Percentiles rank a stretch among this genome's conserved stretches.
phyloP scores from a whole-genome alignment of 805 yeast genomes.

The Metschnikowia lunata region DNA sequence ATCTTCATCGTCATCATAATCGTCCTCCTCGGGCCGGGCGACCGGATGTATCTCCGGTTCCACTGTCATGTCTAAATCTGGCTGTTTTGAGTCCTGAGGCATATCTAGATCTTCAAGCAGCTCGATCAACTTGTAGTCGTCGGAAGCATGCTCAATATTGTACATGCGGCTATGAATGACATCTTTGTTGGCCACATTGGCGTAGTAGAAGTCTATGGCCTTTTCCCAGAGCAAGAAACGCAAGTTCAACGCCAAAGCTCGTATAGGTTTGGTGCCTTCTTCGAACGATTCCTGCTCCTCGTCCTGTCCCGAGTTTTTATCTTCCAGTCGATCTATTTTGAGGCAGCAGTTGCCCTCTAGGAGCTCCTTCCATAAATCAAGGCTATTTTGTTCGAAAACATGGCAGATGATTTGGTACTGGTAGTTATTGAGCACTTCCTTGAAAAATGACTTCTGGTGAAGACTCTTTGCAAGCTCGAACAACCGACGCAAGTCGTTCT shows the following conservation, averaged over 20 bases:
- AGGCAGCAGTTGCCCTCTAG: conserved; percentile 37
- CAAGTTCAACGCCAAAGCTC: conserved; percentile 51
- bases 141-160: conserved; percentile 29
- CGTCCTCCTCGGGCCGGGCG: conserved; percentile 16
- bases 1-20: conserved; percentile 21
- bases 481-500: conserved; percentile 28
- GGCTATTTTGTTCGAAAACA: conserved; percentile 35
- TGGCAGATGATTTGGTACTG: conserved; percentile 49
- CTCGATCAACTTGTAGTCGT: conserved; percentile 35
- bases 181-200: conserved; percentile 9
- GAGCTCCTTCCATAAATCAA: conserved; percentile 44
- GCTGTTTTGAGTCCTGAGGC: too few species aligned
- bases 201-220: conserved; percentile 50
- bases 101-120: conserved; percentile 19
- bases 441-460: conserved; percentile 30
- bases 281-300: conserved; percentile 31
- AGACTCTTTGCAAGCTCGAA: conserved; percentile 34
- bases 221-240: conserved; percentile 71
- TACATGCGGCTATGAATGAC: conserved; percentile 8
- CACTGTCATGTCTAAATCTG: not conserved
- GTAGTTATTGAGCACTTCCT: conserved; percentile 42
- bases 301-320: conserved; percentile 6
- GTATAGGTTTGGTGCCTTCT: conserved; percentile 37
- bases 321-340: conserved; percentile 17
- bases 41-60: not conserved